Base-by-base conservation (phyloP, 345 rosid genomes). In the Corchorus capsularis region DNA sequence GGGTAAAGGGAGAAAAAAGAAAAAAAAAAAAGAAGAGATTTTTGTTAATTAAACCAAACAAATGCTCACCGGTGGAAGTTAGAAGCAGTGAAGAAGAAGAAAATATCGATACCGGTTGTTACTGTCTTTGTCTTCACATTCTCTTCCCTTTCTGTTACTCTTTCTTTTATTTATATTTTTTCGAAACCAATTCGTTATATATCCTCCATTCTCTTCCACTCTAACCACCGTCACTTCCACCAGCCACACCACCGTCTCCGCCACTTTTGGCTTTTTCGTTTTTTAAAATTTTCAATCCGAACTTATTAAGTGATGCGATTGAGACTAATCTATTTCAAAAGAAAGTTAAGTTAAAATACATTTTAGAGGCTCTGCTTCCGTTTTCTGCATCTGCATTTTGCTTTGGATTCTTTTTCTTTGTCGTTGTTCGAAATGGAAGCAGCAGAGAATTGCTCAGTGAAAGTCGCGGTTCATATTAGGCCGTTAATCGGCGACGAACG, bases 401-500 rank as follows among this genome's bases (percentile, higher is more conserved):
- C 67, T 70, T 47, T 32, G 56, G 35, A 41, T 57, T 11, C 19
- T 73, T 22, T 46, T 34, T 52, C 4, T 57, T n/a, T 22, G 35
- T n/a, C 17, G 35, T 75, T 12, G 14, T 78, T 60, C 8, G 22
- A 22, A 46, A 79, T 82, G 85, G 85, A 82, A 65, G 71, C 86
- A 2, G 54, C 84, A 5, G 90, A 88, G 81, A 84, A 77, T 73
- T 92, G 95, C 22, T 84, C 82, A 72, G 97, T 92, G 1, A 91
- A 92, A 82, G 97, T 92, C 15, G 90, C 97, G 10, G 89, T 92
- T 67, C 90, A 92, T 27, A 70, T 92, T 16, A 90, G 97, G 59
- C 97, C 97, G 2, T 85, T 92, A 80, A 89, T 92, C 77, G 90
- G 79, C 67, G 95, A 92, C 34, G 97, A 92, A 66, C 83, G 88